Base-by-base conservation (phyloP, 2,329 filamentous ascomycete genomes). In the Colletotrichum sp. region DNA sequence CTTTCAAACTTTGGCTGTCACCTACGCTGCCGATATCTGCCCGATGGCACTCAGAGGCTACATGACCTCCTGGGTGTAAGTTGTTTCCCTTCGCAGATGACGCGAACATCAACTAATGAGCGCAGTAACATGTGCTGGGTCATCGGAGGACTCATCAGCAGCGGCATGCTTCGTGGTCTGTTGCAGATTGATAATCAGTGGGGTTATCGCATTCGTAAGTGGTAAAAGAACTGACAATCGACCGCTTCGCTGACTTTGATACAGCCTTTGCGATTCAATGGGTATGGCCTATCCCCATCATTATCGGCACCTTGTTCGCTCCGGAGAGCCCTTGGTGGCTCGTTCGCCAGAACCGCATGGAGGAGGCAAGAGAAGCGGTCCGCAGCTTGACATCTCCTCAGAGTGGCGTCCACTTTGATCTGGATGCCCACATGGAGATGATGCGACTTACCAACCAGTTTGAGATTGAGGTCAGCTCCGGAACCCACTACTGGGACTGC, bases 141-240 rank as follows among this genome's bases (percentile, higher is more conserved):
- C 8, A 82, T 86, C n/a, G 86, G 86, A 9, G 84, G 86, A 74
- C 76, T 87, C 34, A 79, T 86, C 28, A 80, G 82, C 6, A 81
- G 83, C 3, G 83, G 82, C 0, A 83, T 86, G 18, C 80, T 85
- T n/a, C 79, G 81, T 36, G 82, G 78, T 5, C 78, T 87, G 8
- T 61, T 84, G 6, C 67, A 79, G 26, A 76, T 80, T n/a, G 76
- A 77, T 6, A 68, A 69, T 24, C 34, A 77, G 36, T 88, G 86
- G 86, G 85, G 85, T 28, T 90, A 88, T 88, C 83, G 87, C 63
- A 84, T 85, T 4, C 85, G 73, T 75, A 28, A 75, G 73, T 60
- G 2, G 52, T 13, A 1, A 13, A 10, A 65, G 7, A n/a, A 28
- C 63, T 58, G 34, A 36, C 24, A 21, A 13, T 6, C 26, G n/a